These are phyloP conservation scores for Teratosphaeria destructans DNA, from an alignment of 2,329 filamentous ascomycete species.

Conservation along the genomic window DNA sequence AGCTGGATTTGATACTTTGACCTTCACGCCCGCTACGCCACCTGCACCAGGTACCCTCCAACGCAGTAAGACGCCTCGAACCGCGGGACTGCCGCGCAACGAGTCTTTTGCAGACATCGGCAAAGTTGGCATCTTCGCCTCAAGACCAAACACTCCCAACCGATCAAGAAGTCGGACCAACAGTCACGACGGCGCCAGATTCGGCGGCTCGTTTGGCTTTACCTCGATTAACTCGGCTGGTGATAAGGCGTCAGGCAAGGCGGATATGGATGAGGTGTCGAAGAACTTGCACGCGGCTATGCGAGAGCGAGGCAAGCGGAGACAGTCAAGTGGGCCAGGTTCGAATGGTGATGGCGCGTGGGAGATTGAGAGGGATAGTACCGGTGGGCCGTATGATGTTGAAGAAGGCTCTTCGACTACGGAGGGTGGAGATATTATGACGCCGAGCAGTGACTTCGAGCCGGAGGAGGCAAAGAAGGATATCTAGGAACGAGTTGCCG, in stretches of 20 bases:
- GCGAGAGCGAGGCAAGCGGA: constrained; percentile 59
- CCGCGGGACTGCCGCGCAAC: constrained; percentile 61
- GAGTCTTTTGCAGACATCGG: constrained; percentile 90
- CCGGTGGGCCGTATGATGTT: background rate
- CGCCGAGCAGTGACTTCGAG: constrained; percentile 4
- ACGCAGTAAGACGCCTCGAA: background rate
- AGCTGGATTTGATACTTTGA: constrained; percentile 12
- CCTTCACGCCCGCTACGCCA: constrained; percentile 16
- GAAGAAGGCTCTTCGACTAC: background rate
- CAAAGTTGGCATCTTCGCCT: constrained; percentile 80
- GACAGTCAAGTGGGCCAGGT: constrained; percentile 17
- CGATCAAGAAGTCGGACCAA: constrained; percentile 56
- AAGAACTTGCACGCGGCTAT: constrained; percentile 78
- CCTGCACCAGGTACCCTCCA: constrained; percentile 4
- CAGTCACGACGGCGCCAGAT: constrained; percentile 9
- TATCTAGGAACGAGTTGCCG: background rate
- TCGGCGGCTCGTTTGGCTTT: constrained; percentile 9
- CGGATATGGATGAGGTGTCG: constrained; percentile 71
- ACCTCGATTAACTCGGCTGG: constrained; percentile 39
- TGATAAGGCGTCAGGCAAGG: constrained; percentile 46
- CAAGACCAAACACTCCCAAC: constrained; percentile 71
- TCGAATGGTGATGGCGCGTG: background rate
- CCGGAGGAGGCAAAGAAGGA: constrained; percentile 5
- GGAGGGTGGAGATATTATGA: constrained; percentile 1
- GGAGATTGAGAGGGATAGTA: background rate